Base-by-base conservation (phyloP, 352 stramenopile species). In the Phytopythium montanum region DNA sequence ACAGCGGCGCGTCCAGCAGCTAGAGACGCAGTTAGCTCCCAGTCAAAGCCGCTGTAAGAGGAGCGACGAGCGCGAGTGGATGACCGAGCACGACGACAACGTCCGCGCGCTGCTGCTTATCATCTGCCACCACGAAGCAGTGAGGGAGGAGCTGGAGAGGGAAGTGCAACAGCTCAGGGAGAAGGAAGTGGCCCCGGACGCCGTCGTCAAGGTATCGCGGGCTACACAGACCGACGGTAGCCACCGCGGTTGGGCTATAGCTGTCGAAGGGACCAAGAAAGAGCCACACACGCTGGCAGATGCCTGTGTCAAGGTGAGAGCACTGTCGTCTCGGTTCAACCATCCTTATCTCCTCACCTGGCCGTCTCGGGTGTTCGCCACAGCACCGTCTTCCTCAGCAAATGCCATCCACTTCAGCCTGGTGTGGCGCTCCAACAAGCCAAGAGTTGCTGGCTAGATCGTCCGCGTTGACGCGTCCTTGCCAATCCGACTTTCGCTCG, bases 71-170 rank as follows among this genome's bases (percentile, higher is more conserved):
- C 45, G 29, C 10, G 33, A 72, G 58, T 81, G 69, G 70, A 74
- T 79, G 52, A 46, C 53, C 38, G 75, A 83, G 62, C 81, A 75
- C 42, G 71, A 77, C 41, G 31, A 48, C 46, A 75, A 72, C 38
- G 76, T 83, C 55, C 66, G 73, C 60, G 66, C 72, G 46, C 61
- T 87, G 45, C 57, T 87, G 55, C 56, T 65, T 44, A 85, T 87
- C 57, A 61, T 85, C 23, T 38, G 65, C 4, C 68, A 87, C 42
- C 73, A 85, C 44, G 77, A 87, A 41, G 50, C 61, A 0, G 66
- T 62, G 4, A 62, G 54, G 5, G 26, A 14, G 16, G 49, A 56
- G 26, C 57, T 69, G 39, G 33, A 68, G 36, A 31, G 33, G 19
- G 58, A 81, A 21, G 28, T 79, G 39, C 29, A 75, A 13, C 38